Evolutionary conservation across 2,329 filamentous ascomycete species (phyloP).

Genomic region (Alternaria novae-zelandiae): DNA sequence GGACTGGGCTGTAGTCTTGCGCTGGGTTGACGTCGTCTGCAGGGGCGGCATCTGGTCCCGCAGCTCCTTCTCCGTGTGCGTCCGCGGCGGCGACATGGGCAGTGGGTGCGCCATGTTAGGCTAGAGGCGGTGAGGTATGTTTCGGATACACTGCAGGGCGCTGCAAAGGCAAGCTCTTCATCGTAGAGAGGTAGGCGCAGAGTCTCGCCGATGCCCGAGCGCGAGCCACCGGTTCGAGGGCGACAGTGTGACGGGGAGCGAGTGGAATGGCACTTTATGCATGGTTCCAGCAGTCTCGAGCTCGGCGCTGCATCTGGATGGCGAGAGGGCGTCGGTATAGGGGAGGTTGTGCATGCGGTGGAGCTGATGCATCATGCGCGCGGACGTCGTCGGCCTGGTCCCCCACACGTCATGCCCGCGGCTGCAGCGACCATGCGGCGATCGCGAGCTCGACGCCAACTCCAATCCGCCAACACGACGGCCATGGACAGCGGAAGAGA

Average conservation of each 20-base stretch:
- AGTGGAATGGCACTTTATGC: conserved; percentile 17
- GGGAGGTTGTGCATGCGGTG: neutral
- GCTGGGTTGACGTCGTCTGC: conserved; percentile 30
- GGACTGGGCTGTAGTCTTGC: conserved; percentile 20
- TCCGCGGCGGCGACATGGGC: conserved; percentile 21
- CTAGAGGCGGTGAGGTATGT: neutral
- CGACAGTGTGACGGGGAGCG: conserved; percentile 4
- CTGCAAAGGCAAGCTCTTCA: conserved; percentile 22
- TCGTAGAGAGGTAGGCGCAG: conserved; percentile 27
- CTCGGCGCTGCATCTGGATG: conserved; percentile 10
- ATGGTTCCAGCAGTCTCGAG: conserved; percentile 23
- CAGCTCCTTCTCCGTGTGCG: conserved; percentile 36
- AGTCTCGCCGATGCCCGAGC: conserved; percentile 24
- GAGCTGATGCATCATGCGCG: neutral
- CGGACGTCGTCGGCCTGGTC: conserved; percentile 6
- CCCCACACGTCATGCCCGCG: conserved; percentile 33
- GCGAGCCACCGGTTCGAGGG: conserved; percentile 17
- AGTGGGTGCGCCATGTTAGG: conserved; percentile 29
- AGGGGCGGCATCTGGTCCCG: conserved; percentile 34
- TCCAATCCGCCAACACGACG: conserved; percentile 20
- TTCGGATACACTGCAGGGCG: conserved; percentile 7
- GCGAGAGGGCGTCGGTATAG: neutral
- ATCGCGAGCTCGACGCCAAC: conserved; percentile 15
- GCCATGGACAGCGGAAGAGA: conserved; percentile 30
- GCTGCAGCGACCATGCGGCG: conserved; percentile 15